These are phyloP conservation scores for Penicillium sp. DNA, from an alignment of 2,329 filamentous ascomycete genomes.

Conservation along the genomic window DNA sequence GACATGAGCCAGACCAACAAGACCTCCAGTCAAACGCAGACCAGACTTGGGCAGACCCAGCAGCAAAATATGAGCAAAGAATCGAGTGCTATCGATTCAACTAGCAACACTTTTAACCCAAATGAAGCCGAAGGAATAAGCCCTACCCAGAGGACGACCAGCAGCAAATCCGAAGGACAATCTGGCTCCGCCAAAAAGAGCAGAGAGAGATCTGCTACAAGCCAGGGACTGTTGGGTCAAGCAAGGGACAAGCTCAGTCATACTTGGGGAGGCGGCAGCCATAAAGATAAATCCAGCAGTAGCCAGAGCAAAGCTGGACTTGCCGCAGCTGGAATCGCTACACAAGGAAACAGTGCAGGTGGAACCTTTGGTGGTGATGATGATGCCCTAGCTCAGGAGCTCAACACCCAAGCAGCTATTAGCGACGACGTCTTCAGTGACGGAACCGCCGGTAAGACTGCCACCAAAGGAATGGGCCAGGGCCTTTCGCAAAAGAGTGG, in stretches of 20 bases:
- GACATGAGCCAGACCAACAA: not conserved
- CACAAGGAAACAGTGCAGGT: not conserved
- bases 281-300: not conserved
- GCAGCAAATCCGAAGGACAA: not conserved
- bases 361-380: constrained; percentile 2
- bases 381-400: constrained; percentile 10
- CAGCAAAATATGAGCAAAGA: not conserved
- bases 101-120: not conserved
- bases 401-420: constrained; percentile 17
- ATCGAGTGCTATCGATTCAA: not conserved
- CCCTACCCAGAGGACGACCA: not conserved
- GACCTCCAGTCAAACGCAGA: not conserved
- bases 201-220: not conserved
- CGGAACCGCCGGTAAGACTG: not conserved
- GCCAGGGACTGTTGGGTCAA: not conserved
- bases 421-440: constrained; percentile 18
- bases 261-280: not conserved
- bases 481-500: not conserved
- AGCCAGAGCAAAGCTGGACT: constrained; percentile 2
- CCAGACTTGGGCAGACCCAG: not conserved
- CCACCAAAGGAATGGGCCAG: constrained; percentile 1
- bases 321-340: not conserved
- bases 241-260: not conserved
- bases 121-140: not conserved
- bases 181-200: not conserved